Percentiles rank a stretch among this genome's conserved stretches.
Evolutionary conservation across 164 flowering plant species (phyloP).

Genomic region (Amborella trichopoda): DNA sequence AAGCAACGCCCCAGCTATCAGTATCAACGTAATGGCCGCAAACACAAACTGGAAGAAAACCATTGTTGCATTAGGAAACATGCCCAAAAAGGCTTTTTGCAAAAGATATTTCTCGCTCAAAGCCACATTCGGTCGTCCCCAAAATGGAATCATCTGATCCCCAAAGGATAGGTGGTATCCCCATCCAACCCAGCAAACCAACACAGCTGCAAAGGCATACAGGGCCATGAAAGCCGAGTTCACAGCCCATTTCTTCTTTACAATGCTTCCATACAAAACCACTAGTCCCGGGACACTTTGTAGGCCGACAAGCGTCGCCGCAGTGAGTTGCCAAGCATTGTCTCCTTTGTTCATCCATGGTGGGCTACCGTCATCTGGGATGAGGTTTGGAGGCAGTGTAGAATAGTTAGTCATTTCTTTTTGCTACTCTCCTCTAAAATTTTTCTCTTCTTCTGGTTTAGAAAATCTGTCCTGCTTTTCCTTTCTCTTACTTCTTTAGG

Average conservation of each 20-base stretch:
- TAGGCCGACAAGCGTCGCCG: constrained; percentile 14
- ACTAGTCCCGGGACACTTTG: constrained; percentile 13
- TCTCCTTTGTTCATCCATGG: constrained; percentile 16
- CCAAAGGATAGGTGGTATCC: constrained; percentile 14
- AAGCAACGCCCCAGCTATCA: constrained; percentile 45
- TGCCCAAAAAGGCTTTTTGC: constrained; percentile 13
- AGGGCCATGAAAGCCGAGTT: constrained; percentile 17
- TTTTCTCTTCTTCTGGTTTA: no score
- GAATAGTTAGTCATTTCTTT: no score
- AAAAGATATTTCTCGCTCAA: constrained; percentile 25
- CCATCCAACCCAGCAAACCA: constrained; percentile 13
- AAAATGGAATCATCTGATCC: constrained; percentile 14
- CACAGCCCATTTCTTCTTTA: constrained; percentile 15
- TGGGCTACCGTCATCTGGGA: no score
- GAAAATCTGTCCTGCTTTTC: no score
- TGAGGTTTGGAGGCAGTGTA: no score
- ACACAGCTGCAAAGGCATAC: constrained; percentile 14
- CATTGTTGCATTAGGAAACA: constrained; percentile 48
- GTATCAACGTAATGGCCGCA: constrained; percentile 46
- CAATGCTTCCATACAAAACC: constrained; percentile 12
- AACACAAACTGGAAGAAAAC: constrained; percentile 51
- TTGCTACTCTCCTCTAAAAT: no score
- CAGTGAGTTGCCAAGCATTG: constrained; percentile 13
- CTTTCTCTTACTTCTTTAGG: no score
- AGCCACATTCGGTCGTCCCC: constrained; percentile 27